These are phyloP conservation scores for Chlorella variabilis DNA, from an alignment of 163 green algal species.

Conservation along the genomic window DNA sequence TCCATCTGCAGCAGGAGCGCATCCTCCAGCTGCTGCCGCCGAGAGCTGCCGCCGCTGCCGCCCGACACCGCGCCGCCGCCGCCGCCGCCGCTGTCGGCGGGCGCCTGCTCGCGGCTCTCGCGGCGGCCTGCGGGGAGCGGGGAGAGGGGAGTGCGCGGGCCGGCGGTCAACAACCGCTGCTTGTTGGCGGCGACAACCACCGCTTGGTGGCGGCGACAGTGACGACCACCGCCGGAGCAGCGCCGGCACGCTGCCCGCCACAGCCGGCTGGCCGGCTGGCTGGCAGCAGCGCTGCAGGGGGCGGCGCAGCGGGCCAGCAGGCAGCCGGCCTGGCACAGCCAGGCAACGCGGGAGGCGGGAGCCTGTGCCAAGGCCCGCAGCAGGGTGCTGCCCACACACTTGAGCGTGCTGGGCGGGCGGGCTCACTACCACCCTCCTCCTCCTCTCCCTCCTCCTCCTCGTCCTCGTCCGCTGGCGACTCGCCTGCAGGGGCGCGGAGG, in stretches of 20 bases:
- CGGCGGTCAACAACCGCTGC: no score
- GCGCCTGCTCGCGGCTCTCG: background rate
- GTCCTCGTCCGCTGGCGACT: background rate
- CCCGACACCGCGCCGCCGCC: background rate
- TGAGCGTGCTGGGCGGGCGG: background rate
- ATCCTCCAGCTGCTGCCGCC: slow-evolving; percentile 71
- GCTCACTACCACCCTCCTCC: background rate
- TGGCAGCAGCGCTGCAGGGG: no score
- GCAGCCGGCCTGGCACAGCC: no score
- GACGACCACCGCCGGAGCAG: no score
- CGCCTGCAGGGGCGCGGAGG: background rate
- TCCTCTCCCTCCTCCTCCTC: slow-evolving; percentile 17
- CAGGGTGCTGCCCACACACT: no score
- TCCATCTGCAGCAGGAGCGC: slow-evolving; percentile 87
- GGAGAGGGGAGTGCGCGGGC: background rate
- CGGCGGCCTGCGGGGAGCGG: background rate
- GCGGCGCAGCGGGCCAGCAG: no score
- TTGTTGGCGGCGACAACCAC: no score
- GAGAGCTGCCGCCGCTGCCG: slow-evolving; percentile 2
- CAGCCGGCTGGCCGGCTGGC: no score
- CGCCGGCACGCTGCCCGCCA: no score
- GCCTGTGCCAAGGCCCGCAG: no score
- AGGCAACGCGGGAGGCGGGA: no score
- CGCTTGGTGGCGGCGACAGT: no score
- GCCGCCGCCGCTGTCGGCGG: slow-evolving; percentile 8